Evolutionary conservation across 2,329 filamentous ascomycete genomes (phyloP), one percentile per base, ranked within the genome.

Genomic region (Colletotrichum cereale): DNA sequence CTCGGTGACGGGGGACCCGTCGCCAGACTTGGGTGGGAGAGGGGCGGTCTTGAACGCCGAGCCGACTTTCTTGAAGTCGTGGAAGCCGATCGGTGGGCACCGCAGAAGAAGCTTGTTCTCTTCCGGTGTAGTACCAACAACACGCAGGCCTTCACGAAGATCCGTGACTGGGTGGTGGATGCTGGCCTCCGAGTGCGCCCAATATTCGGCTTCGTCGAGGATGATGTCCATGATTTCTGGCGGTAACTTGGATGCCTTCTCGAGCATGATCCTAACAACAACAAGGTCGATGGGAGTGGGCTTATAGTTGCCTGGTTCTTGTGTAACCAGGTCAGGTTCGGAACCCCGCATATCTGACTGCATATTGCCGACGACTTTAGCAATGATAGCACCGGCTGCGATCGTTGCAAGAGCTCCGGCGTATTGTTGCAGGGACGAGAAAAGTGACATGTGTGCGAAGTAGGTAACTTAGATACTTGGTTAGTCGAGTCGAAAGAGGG

Each of bases 151-250:
- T 24, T 66, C 60, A 5, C 70, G 73, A 5, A 79, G 75, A 16
- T 7, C 16, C 0, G 26, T 58, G 5, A 62, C 62, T 4, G 55
- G 57, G 52, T 74, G 80, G 24, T 82, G 73, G 16, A 82, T 73
- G 36, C 77, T 77, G 29, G 79, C 82, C 62, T 60, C 73, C 56
- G 85, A 84, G 74, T 86, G 86, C 18, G 85, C 86, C 89, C 90
- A 92, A 78, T 91, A 91, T 78, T 91, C 89, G 66, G 89, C 90
- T 36, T 82, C 77, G 75, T 92, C 89, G 65, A 91, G 78, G 56
- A 92, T 84, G 56, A 79, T 77, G 75, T 91, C 86, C 47, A 89
- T 80, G 0, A 92, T 71, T 71, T 91, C 89, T 2, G 82, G 77
- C 0, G 90, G 89, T 1, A 91, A 79, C 2, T 77, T 77, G 8